Evolutionary conservation across 129 eudicot genomes (phyloP).

Genomic region (Artemisia argyi): DNA sequence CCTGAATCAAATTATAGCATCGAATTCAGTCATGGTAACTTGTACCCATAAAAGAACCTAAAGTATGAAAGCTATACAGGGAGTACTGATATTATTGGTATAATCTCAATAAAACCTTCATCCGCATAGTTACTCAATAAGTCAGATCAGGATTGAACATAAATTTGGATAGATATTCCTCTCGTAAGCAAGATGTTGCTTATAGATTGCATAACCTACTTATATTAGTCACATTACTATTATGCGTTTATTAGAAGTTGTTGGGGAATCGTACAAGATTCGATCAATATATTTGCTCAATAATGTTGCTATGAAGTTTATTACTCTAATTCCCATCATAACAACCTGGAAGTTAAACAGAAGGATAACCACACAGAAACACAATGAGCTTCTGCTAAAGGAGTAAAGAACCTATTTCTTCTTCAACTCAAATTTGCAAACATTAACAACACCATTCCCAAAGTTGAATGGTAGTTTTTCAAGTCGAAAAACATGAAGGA

Average conservation of each 20-base stretch:
- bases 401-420: background rate
- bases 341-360: background rate
- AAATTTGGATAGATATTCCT: background rate
- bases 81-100: background rate
- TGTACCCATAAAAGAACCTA: background rate
- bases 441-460: background rate
- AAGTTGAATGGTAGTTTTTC: background rate
- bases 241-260: background rate
- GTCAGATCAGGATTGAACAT: background rate
- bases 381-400: background rate
- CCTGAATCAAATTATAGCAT: conserved; percentile 33
- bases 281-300: background rate
- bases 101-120: background rate
- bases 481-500: background rate
- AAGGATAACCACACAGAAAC: background rate
- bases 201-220: background rate
- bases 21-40: background rate
- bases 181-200: background rate
- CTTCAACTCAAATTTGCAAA: background rate
- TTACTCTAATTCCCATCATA: background rate
- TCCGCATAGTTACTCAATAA: background rate
- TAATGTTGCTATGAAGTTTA: background rate
- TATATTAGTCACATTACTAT: background rate
- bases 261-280: background rate
- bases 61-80: background rate